Base-by-base conservation (phyloP, 129 eudicot species). In the Calendula officinalis region DNA sequence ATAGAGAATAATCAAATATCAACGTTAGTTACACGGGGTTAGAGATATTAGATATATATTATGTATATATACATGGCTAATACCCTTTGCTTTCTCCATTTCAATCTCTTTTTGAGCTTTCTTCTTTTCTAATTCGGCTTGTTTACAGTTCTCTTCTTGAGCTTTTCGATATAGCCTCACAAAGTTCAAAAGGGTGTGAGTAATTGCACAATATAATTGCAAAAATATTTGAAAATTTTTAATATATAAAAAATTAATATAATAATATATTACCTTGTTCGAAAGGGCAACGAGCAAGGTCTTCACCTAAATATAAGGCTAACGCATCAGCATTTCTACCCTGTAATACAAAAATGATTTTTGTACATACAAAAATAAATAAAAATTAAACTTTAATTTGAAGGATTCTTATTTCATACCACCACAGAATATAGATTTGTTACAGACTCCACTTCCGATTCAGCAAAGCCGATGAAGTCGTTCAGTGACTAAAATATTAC, bases 101-200 rank as follows among this genome's bases (percentile, higher is more conserved):
- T 92, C 98, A 67, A 77, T 80, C 80, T 92, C 99, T 76, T 92
- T 92, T 59, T 83, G 87, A 64, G 86, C 96, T 76, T 88, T 91
- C 81, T 91, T 92, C 82, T 69, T 88, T 68, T 88, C 99, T 50
- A 88, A 37, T 73, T 92, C 99, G 11, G 95, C 95, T 72, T 88
- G 96, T 73, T 92, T 92, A 60, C 46, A 75, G 62, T 92, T 92
- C 75, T 92, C 99, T 42, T 92, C 96, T 54, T 92, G 96, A 56
- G 99, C 96, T 79, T 92, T 92, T 36, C 83, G 78, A 70, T 85
- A 92, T 77, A 82, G 62, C 82, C 84, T 85, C 79, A 88, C 95
- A 78, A 92, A 92, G 87, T 92, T 88, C 52, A 88, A 66, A 51
- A 92, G 87, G 68, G 96, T 92, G 45, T 75, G 85, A 36, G 84